Conservation (phyloP, 2,329 filamentous ascomycete genomes). For the Aspergillus neoniger region DNA sequence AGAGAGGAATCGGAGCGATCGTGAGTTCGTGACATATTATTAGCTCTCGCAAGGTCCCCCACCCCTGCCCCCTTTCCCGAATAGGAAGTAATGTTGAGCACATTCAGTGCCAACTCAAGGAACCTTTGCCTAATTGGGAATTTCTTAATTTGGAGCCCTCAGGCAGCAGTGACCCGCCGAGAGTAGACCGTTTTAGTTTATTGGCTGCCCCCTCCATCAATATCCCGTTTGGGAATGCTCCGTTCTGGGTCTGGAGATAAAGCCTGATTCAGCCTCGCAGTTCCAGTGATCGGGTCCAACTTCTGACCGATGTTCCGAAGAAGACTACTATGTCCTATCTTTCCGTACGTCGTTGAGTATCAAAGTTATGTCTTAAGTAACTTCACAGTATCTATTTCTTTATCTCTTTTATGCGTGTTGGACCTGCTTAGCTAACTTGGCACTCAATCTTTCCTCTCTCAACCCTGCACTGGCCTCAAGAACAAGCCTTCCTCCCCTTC, state of each 20-base stretch:
- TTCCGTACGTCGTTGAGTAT: neutral
- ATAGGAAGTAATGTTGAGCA: conserved; percentile 5
- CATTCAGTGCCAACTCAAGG: conserved; percentile 10
- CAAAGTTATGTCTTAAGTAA: no score
- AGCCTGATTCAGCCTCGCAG: conserved; percentile 3
- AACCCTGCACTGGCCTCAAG: no score
- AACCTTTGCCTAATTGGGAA: conserved; percentile 9
- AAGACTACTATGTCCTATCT: neutral
- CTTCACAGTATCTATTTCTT: no score
- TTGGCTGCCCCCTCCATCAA: neutral
- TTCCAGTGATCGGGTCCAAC: conserved; percentile 4
- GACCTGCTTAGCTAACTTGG: no score
- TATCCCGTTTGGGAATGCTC: conserved; percentile 8
- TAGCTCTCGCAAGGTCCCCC: conserved; percentile 9
- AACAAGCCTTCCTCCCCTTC: no score
- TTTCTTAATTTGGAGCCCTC: conserved; percentile 20
- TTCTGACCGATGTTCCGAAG: conserved; percentile 2
- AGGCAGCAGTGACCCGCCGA: conserved; percentile 4
- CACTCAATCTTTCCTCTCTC: no score
- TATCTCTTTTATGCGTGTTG: no score
- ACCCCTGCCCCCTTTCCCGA: conserved; percentile 14
- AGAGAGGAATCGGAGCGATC: conserved; percentile 11
- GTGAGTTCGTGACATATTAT: conserved; percentile 17
- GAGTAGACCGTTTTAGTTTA: neutral
- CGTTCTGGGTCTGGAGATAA: conserved; percentile 10